Conservation (phyloP, 305 asterid species). For the Petunia hybrid region DNA sequence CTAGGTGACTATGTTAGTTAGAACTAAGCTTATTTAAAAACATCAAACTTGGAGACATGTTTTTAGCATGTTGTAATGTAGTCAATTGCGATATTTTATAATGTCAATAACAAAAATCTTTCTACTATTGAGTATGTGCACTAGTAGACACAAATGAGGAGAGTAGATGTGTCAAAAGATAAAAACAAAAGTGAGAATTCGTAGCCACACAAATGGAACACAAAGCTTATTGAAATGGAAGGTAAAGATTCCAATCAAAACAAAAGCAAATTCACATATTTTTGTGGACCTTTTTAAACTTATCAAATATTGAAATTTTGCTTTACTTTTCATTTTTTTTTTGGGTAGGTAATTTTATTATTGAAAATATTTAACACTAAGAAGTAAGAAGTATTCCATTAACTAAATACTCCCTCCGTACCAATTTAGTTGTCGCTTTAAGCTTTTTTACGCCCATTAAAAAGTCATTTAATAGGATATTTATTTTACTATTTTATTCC, state of each 20-base stretch:
- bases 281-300: not conserved
- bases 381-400: too few species aligned
- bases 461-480: too few species aligned
- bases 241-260: not conserved
- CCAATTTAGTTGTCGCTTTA: too few species aligned
- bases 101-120: not conserved
- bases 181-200: not conserved
- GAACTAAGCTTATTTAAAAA: too few species aligned
- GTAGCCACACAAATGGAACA: conserved; percentile 5
- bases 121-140: not conserved
- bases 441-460: too few species aligned
- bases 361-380: not conserved
- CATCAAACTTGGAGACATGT: too few species aligned
- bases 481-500: too few species aligned
- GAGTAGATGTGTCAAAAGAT: conserved; percentile 17
- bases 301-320: not conserved
- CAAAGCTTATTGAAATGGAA: not conserved
- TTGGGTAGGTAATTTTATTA: not conserved
- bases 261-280: conserved; percentile 12
- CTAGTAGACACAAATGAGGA: not conserved
- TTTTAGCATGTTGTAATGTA: not conserved
- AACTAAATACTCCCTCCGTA: too few species aligned
- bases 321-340: not conserved
- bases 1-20: too few species aligned
- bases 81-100: not conserved